Evolutionary conservation across 345 rosid genomes (phyloP), one percentile per base, ranked within the genome.

Genomic region (Bretschneidera sinensis): DNA sequence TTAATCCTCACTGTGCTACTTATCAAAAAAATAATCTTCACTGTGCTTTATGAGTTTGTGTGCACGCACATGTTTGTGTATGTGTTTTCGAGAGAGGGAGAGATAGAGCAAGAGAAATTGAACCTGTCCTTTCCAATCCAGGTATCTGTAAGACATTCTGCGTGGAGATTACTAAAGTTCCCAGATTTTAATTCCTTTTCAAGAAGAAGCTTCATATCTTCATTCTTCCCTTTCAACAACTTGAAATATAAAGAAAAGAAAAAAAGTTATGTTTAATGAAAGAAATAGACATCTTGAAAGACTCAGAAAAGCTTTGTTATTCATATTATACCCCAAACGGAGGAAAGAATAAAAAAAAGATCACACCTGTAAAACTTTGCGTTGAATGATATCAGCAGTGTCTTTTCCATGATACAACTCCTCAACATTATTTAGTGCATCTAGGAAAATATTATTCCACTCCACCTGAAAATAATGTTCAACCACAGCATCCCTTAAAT

Each of bases 71-170:
- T 20, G 58, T 5, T 3, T 3, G 3, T 28, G 3, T 28, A 28
- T 3, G 33, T 28, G 33, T 2, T 28, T 28, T 8, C 3, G 33
- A 11, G 45, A 39, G 45, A 68, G 24, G 62, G 45, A 66, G 45
- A 59, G 66, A 73, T 50, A 60, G 71, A 66, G 63, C n/a, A n/a
- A 75, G 67, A 76, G 65, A 79, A 57, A 68, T 60, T 59, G 24
- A 55, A 94, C 99, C 99, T 94, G 70, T 86, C 84, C 69, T 71
- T 88, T 74, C 99, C 99, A 55, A 94, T 85, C 99, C 99, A 94
- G 61, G 77, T 79, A 85, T 94, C 97, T 21, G 96, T 82, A 39
- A 94, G 89, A 74, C 97, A 94, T 76, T 94, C 97, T 13, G 79
- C 83, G 51, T 83, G 86, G 71, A 83, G 78, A 67, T 76, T 83